These are phyloP conservation scores for Penicillium sp. DNA, from an alignment of 2,329 filamentous ascomycete species.

Conservation along the genomic window DNA sequence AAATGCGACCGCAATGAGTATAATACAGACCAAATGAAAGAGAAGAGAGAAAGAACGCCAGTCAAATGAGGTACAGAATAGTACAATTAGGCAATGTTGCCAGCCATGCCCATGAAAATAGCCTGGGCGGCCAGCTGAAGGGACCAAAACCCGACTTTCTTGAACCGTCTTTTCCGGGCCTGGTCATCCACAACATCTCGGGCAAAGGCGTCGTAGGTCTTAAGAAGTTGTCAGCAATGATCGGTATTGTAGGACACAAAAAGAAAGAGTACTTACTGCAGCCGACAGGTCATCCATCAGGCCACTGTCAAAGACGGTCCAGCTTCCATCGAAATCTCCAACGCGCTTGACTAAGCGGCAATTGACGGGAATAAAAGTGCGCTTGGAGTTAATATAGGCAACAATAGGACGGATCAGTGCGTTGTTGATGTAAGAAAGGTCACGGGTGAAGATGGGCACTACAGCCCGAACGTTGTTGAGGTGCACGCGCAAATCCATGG, in stretches of 20 bases:
- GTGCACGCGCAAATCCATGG: conserved; percentile 93
- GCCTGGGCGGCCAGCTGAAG: conserved; percentile 89
- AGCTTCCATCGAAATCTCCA: conserved; percentile 88
- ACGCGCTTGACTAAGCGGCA: conserved; percentile 90
- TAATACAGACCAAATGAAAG: conserved; percentile 3
- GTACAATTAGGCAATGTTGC: conserved; percentile 60
- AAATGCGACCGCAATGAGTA: conserved; percentile 7
- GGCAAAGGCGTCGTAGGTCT: conserved; percentile 90
- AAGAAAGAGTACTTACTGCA: conserved; percentile 53
- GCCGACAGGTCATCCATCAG: conserved; percentile 90
- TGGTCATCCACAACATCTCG: conserved; percentile 87
- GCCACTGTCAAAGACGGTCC: conserved; percentile 91
- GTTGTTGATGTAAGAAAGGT: conserved; percentile 94
- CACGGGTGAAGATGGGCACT: conserved; percentile 86
- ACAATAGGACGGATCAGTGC: conserved; percentile 93
- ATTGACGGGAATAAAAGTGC: conserved; percentile 91
- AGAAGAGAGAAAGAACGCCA: not conserved
- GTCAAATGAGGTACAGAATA: conserved; percentile 11
- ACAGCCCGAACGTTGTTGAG: conserved; percentile 91
- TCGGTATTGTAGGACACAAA: not conserved
- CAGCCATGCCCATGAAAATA: conserved; percentile 90
- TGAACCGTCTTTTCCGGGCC: conserved; percentile 78
- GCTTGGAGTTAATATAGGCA: conserved; percentile 94
- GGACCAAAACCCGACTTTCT: conserved; percentile 96
- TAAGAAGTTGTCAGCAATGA: conserved; percentile 7